Evolutionary conservation across 2,329 filamentous ascomycete species (phyloP).

Genomic region (Trichocomaceae sp.): DNA sequence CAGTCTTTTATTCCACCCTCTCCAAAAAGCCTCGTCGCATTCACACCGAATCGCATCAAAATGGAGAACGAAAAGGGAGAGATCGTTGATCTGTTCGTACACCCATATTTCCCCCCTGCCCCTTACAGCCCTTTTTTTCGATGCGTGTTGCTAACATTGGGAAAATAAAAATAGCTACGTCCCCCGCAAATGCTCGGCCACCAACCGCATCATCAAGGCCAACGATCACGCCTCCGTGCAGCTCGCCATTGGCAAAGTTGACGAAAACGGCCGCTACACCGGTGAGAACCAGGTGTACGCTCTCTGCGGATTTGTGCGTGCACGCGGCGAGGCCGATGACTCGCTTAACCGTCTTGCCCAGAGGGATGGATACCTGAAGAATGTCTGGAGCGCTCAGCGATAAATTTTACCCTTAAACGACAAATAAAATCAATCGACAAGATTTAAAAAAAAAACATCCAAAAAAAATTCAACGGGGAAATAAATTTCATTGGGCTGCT

Average conservation of each 20-base stretch:
- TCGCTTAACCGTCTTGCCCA: constrained; percentile 91
- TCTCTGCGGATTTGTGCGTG: constrained; percentile 93
- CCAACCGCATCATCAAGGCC: constrained; percentile 99
- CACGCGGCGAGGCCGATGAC: constrained; percentile 97
- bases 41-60: constrained; percentile 45
- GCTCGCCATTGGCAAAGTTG: constrained; percentile 94
- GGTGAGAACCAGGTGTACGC: constrained; percentile 98
- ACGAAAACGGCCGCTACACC: constrained; percentile 95
- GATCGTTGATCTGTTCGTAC: constrained; percentile 92
- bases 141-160: background rate
- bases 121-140: background rate
- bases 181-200: constrained; percentile 97
- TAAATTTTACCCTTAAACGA: constrained; percentile 27
- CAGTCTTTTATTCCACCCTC: constrained; percentile 10
- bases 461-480: constrained; percentile 12
- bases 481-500: constrained; percentile 4
- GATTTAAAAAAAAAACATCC: background rate
- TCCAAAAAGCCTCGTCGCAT: background rate
- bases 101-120: constrained; percentile 9
- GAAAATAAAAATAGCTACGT: constrained; percentile 62
- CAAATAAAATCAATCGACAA: background rate
- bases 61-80: constrained; percentile 99
- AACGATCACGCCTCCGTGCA: constrained; percentile 99
- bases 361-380: constrained; percentile 94
- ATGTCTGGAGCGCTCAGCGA: constrained; percentile 76